Conservation (phyloP, 2,329 filamentous ascomycete genomes). For the Diaporthe sp. region DNA sequence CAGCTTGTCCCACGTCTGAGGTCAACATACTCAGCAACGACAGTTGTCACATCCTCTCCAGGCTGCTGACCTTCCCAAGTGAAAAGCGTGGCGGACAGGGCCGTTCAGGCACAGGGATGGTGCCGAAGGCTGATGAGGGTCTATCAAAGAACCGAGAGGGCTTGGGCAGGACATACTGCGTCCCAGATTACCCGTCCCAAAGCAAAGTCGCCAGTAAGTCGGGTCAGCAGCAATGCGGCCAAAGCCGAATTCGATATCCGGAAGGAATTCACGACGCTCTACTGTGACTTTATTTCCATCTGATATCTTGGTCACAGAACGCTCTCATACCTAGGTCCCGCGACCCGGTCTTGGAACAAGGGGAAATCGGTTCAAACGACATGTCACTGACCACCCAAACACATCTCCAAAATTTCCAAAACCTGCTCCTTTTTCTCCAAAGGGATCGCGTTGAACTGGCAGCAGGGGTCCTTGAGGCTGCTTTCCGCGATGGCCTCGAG, state of each 20-base stretch:
- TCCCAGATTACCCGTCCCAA: background rate
- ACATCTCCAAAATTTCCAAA: conserved; percentile 57
- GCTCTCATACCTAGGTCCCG: conserved; percentile 43
- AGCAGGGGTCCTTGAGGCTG: conserved; percentile 57
- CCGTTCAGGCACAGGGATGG: background rate
- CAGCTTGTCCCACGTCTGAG: background rate
- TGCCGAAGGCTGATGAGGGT: background rate
- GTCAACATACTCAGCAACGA: background rate
- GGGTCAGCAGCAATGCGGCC: background rate
- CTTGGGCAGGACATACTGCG: background rate
- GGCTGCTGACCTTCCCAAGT: background rate
- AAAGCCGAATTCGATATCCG: background rate
- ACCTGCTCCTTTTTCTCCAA: conserved; percentile 56
- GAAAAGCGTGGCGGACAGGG: background rate
- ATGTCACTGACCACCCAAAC: conserved; percentile 33
- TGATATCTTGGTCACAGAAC: background rate
- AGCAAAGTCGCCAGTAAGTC: background rate
- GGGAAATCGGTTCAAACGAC: conserved; percentile 46
- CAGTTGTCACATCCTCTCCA: background rate
- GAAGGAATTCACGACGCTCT: too few relatives aligned
- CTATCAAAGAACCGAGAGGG: background rate
- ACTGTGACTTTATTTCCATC: background rate
- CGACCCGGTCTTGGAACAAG: background rate
- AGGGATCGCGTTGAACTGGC: conserved; percentile 57
- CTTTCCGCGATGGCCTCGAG: conserved; percentile 56